Evolutionary conservation across 371 early-diverging fungal species (phyloP), one percentile per base, ranked within the genome.

Genomic region (Mortierella sp.): DNA sequence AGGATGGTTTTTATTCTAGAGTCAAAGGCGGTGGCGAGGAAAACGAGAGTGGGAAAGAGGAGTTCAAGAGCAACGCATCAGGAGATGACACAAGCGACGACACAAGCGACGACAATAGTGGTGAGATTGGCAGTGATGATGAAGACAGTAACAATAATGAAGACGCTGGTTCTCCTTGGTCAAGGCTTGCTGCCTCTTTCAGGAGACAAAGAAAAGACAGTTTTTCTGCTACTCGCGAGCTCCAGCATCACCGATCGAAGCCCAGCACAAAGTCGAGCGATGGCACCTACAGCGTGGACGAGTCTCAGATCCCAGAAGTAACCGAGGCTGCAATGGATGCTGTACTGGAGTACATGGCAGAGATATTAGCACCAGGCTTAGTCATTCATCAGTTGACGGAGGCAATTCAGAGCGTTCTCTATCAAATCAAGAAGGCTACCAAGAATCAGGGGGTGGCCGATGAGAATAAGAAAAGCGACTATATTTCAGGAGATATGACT

Each of bases 261-360:
- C n/a, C 61, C 5, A 29, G 18, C 12, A 57, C 47, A 16, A 29
- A 15, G 28, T 44, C 21, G 6, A 29, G 15, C 30, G 50, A 4
- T 53, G 60, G 11, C 46, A 21, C 6, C 47, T 30, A 30, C 57
- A 18, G 6, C 29, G 37, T 74, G 9, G 66, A 75, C 47, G 75
- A 75, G 25, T 67, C 70, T 18, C 63, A 70, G 48, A 75, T 75
- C 52, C 75, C 75, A 12, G 60, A 53, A 4, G 58, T 75, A 11
- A 57, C 59, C 12, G 67, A 75, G 30, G 68, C 64, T 5, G 75
- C 75, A 6, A 67, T 70, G 75, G 67, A 70, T 23, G 75, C 75
- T 1, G 67, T 75, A 15, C 46, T 75, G 1, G 64, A 67, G n/a
- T 70, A 70, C n/a, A 56, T 63, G 67, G 63, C 75, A 21, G 75